Conservation (phyloP, 805 yeast species). For the Hanseniaspora nectarophila region DNA sequence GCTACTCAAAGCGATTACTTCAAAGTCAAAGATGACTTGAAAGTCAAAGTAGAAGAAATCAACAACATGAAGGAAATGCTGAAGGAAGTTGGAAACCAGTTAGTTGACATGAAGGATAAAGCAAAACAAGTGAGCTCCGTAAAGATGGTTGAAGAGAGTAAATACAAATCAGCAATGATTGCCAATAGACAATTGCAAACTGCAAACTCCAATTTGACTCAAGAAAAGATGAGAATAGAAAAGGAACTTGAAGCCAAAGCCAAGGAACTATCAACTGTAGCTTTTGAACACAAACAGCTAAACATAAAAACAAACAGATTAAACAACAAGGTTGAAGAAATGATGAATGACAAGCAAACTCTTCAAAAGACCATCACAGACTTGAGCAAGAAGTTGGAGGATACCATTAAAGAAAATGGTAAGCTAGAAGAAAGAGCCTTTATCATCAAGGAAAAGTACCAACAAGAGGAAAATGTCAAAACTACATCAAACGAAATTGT, state of each 20-base stretch:
- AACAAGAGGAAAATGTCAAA: slow-evolving; percentile 29
- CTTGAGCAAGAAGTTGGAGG: slow-evolving; percentile 29
- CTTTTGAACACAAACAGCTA: slow-evolving; percentile 25
- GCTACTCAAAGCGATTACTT: slow-evolving; percentile 16
- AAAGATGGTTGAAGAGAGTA: slow-evolving; percentile 16
- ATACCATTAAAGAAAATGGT: slow-evolving; percentile 32
- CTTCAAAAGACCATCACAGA: slow-evolving; percentile 32
- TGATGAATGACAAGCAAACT: slow-evolving; percentile 29
- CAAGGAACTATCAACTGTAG: slow-evolving; percentile 30
- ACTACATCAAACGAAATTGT: slow-evolving; percentile 34
- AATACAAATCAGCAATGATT: slow-evolving; percentile 16
- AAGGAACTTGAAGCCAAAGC: slow-evolving; percentile 28
- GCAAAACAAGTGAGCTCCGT: slow-evolving; percentile 31
- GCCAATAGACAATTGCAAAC: slow-evolving; percentile 9
- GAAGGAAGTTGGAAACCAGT: slow-evolving; percentile 62
- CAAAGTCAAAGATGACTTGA: slow-evolving; percentile 25
- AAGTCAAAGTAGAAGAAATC: slow-evolving; percentile 46
- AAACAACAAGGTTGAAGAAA: slow-evolving; percentile 14
- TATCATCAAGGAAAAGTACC: slow-evolving; percentile 32
- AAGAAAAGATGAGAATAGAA: slow-evolving; percentile 19
- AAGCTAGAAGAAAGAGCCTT: slow-evolving; percentile 32
- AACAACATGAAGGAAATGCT: slow-evolving; percentile 66
- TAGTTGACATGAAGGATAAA: slow-evolving; percentile 57
- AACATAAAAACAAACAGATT: slow-evolving; percentile 25
- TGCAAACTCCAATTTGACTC: slow-evolving; percentile 16